phyloP scores from a whole-genome alignment of 768 basidiomycete genomes.

The Mycena vitilis region DNA sequence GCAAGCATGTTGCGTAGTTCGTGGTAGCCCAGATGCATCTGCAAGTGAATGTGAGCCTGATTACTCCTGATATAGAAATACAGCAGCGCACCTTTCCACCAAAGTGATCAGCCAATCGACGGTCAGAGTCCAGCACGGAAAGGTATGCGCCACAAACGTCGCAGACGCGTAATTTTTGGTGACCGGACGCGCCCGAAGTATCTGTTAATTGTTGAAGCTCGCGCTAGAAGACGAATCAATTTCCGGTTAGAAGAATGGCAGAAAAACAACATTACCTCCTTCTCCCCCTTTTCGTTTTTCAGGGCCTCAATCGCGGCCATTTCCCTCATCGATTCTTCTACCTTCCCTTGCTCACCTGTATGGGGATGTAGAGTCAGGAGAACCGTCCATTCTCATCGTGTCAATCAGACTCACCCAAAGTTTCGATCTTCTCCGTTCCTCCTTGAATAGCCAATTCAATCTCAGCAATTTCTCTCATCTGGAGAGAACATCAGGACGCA shows the following conservation, averaged over 20 bases:
- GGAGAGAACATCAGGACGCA: constrained; percentile 20
- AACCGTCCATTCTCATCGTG: constrained; percentile 31
- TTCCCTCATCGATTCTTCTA: constrained; percentile 98
- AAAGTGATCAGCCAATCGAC: constrained; percentile 98
- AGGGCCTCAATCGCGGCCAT: constrained; percentile 97
- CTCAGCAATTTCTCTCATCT: constrained; percentile 99
- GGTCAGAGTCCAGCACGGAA: constrained; percentile 96
- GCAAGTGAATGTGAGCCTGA: constrained; percentile 32
- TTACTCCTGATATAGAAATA: constrained; percentile 41
- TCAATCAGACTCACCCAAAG: constrained; percentile 68
- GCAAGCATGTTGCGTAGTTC: constrained; percentile 94
- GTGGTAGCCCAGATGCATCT: constrained; percentile 99
- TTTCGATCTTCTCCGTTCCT: constrained; percentile 98
- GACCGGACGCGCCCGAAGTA: constrained; percentile 98
- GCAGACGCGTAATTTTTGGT: constrained; percentile 99
- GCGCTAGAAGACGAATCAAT: constrained; percentile 60
- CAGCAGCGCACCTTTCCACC: constrained; percentile 89
- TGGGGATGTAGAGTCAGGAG: constrained; percentile 14
- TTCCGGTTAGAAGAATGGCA: constrained; percentile 16
- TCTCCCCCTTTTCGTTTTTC: constrained; percentile 95
- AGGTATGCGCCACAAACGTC: constrained; percentile 99
- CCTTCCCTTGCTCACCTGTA: constrained; percentile 96
- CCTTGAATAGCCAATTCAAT: constrained; percentile 99
- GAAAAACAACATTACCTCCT: constrained; percentile 71
- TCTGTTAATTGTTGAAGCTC: constrained; percentile 97